Percentiles rank a stretch among this genome's conserved stretches.
phyloP scores from a whole-genome alignment of 2,329 filamentous ascomycete genomes.

The Exophiala oligosperma region DNA sequence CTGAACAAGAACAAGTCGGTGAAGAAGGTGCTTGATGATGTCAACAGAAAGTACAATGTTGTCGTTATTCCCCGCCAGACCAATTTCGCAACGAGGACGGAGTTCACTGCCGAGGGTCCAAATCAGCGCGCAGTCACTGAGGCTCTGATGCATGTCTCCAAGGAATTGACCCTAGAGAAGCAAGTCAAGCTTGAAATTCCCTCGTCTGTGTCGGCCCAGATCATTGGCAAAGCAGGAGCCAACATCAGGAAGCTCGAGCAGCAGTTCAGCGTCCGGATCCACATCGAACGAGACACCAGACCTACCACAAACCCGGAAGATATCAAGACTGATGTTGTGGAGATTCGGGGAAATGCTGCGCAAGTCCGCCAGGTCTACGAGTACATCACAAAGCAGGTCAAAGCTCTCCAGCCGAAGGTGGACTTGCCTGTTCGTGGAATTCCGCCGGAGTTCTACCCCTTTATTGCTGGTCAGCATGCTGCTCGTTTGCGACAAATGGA shows the following conservation, averaged over 20 bases:
- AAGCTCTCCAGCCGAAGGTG: slow-evolving; percentile 79
- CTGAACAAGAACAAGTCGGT: slow-evolving; percentile 76
- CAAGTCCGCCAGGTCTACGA: slow-evolving; percentile 80
- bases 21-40: slow-evolving; percentile 82
- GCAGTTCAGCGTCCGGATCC: slow-evolving; percentile 84
- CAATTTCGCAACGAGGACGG: slow-evolving; percentile 69
- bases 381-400: slow-evolving; percentile 83
- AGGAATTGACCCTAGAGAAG: slow-evolving; percentile 81
- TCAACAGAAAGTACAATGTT: slow-evolving; percentile 89
- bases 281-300: slow-evolving; percentile 67
- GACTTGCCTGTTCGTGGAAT: slow-evolving; percentile 80
- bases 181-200: slow-evolving; percentile 77
- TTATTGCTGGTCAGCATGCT: slow-evolving; percentile 81
- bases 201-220: slow-evolving; percentile 77
- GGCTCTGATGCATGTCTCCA: slow-evolving; percentile 84
- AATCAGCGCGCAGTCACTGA: slow-evolving; percentile 75
- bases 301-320: slow-evolving; percentile 74
- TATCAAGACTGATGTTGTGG: slow-evolving; percentile 73
- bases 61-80: slow-evolving; percentile 71
- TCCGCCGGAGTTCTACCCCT: slow-evolving; percentile 91
- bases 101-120: slow-evolving; percentile 83
- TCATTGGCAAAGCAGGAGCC: slow-evolving; percentile 89
- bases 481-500: slow-evolving; percentile 67
- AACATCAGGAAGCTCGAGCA: slow-evolving; percentile 89
- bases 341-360: slow-evolving; percentile 87